These are phyloP conservation scores for Kazachstania viticola DNA, from an alignment of 805 yeast genomes.

Conservation along the genomic window DNA sequence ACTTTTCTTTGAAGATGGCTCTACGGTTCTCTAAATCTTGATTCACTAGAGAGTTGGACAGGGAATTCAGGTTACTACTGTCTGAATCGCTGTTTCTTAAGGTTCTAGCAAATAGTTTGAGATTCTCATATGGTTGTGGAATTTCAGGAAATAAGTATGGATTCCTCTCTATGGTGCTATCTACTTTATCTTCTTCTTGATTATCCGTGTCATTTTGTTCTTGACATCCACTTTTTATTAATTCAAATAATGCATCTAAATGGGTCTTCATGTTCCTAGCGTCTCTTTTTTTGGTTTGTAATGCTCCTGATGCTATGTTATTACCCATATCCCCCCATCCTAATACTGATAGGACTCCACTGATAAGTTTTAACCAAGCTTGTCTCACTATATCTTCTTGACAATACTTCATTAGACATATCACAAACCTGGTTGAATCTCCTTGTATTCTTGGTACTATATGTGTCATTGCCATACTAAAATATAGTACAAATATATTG, in stretches of 20 bases:
- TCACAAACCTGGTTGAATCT: slow-evolving; percentile 60
- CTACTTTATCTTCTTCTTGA: neutral
- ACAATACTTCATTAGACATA: slow-evolving; percentile 44
- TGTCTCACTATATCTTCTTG: slow-evolving; percentile 45
- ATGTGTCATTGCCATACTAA: slow-evolving; percentile 91
- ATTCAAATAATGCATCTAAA: slow-evolving; percentile 29
- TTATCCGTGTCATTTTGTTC: slow-evolving; percentile 1
- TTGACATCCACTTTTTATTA: slow-evolving; percentile 34
- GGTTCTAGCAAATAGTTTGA: slow-evolving; percentile 45
- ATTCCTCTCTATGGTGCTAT: slow-evolving; percentile 3
- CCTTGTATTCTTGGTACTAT: slow-evolving; percentile 64
- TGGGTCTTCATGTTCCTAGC: slow-evolving; percentile 20
- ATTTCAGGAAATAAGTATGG: slow-evolving; percentile 42
- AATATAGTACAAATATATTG: slow-evolving; percentile 51
- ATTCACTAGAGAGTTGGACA: slow-evolving; percentile 6
- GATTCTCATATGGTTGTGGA: slow-evolving; percentile 53
- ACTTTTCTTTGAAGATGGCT: slow-evolving; percentile 39
- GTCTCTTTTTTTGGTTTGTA: slow-evolving; percentile 15
- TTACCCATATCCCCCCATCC: slow-evolving; percentile 47
- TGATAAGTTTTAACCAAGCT: slow-evolving; percentile 59
- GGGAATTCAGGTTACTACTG: neutral
- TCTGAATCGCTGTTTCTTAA: slow-evolving; percentile 18
- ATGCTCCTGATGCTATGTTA: slow-evolving; percentile 11
- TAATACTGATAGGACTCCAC: slow-evolving; percentile 54
- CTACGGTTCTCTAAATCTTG: slow-evolving; percentile 19